A percentile compares a stretch with the other conserved stretches of the same genome.
These are phyloP conservation scores for Chrysochromulina parva DNA, from an alignment of 78 protist genomes.

Conservation along the genomic window DNA sequence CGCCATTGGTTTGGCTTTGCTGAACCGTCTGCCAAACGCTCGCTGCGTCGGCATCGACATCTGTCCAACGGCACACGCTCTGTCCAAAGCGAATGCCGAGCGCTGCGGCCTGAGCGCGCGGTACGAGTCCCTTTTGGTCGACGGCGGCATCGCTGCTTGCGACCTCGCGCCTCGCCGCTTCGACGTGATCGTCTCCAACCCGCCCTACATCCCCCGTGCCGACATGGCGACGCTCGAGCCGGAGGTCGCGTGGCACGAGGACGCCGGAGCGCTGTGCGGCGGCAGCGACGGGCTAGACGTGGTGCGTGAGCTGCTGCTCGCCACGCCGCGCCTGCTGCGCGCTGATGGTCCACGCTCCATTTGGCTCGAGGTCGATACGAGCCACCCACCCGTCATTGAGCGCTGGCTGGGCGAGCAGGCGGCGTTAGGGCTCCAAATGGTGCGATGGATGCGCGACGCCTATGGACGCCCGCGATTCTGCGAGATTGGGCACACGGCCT, in stretches of 20 bases:
- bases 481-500: not conserved
- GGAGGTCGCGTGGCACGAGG: not conserved
- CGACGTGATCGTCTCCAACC: constrained; percentile 5
- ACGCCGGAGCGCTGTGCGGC: constrained; percentile 13
- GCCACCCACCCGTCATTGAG: not conserved
- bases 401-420: not conserved
- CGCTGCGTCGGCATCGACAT: not conserved
- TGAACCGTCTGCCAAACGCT: not conserved
- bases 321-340: not conserved
- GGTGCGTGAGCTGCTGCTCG: not conserved
- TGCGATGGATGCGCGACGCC: not conserved
- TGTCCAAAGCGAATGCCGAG: not conserved
- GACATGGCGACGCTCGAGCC: not conserved
- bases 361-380: constrained; percentile 13
- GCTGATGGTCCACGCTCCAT: not conserved
- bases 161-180: not conserved
- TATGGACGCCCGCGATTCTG: not conserved
- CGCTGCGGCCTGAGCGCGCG: not conserved
- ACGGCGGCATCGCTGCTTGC: not conserved
- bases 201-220: constrained; percentile 12
- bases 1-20: constrained; percentile 21
- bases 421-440: not conserved
- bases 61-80: not conserved
- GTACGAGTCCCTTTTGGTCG: not conserved
- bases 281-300: not conserved